Conservation (phyloP, 2,329 filamentous ascomycete species). For the Penicillium olsonii region DNA sequence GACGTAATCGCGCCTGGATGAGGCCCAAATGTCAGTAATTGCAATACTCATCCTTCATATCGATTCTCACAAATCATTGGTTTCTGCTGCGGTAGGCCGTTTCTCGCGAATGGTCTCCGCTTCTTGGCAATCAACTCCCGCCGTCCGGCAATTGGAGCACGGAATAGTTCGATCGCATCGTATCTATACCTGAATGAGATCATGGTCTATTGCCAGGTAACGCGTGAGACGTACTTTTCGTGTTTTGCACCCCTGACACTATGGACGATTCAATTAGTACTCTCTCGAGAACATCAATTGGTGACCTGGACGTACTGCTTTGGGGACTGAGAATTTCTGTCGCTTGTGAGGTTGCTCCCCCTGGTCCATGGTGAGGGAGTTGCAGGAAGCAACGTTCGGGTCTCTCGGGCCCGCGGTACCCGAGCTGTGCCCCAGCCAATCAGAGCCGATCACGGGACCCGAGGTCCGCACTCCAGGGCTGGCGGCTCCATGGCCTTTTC, state of each 20-base stretch:
- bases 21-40: neutral
- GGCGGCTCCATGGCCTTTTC: too few species aligned
- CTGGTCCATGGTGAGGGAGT: neutral
- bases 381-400: neutral
- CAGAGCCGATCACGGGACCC: neutral
- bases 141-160: slow-evolving; percentile 17
- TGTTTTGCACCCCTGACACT: slow-evolving; percentile 24
- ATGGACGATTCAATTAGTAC: neutral
- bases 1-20: slow-evolving; percentile 3
- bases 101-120: neutral
- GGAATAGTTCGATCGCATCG: slow-evolving; percentile 20
- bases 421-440: neutral
- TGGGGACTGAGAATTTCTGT: neutral
- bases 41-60: neutral
- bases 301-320: neutral
- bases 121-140: slow-evolving; percentile 15
- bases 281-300: neutral
- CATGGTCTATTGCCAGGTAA: neutral
- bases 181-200: slow-evolving; percentile 5
- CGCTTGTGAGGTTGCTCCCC: neutral
- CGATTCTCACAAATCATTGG: neutral
- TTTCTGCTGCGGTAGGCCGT: neutral
- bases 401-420: neutral
- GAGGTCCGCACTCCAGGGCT: too few species aligned
- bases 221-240: slow-evolving; percentile 21